Conservation (phyloP, 2,329 filamentous ascomycete genomes). For the Teratosphaeria gauchensis region DNA sequence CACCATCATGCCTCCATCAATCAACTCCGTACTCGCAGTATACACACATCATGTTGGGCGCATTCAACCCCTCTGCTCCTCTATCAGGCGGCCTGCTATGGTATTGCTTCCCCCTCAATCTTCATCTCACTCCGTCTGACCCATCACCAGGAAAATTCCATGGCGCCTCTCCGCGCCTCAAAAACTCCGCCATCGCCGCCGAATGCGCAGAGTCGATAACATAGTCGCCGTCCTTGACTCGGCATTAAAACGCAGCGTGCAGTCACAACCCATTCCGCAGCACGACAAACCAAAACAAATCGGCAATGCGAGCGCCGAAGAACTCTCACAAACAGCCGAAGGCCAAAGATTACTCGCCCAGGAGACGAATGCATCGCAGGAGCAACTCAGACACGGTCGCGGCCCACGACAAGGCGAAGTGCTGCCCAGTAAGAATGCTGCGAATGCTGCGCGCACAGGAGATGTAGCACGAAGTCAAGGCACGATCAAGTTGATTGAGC, state of each 20-base stretch:
- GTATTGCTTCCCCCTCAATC: slow-evolving; percentile 35
- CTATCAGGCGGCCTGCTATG: slow-evolving; percentile 75
- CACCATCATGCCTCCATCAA: not conserved
- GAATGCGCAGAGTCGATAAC: slow-evolving; percentile 73
- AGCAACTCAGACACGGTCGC: slow-evolving; percentile 20
- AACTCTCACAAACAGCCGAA: slow-evolving; percentile 22
- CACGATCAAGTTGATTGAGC: slow-evolving; percentile 65
- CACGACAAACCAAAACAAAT: not conserved
- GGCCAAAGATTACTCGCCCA: slow-evolving; percentile 20
- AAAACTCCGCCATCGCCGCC: slow-evolving; percentile 76
- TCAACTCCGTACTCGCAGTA: not conserved
- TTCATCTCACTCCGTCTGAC: slow-evolving; percentile 1
- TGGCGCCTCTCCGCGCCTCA: slow-evolving; percentile 90
- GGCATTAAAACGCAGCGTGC: slow-evolving; percentile 56
- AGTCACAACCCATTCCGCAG: slow-evolving; percentile 4
- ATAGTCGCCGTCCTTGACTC: slow-evolving; percentile 76
- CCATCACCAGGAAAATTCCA: slow-evolving; percentile 70
- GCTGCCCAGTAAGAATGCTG: slow-evolving; percentile 5
- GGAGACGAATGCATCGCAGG: slow-evolving; percentile 7
- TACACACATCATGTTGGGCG: slow-evolving; percentile 61
- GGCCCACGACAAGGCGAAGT: slow-evolving; percentile 23
- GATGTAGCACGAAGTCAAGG: slow-evolving; percentile 34
- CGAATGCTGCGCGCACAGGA: slow-evolving; percentile 2
- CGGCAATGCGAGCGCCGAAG: not conserved
- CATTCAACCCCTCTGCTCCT: slow-evolving; percentile 69